Percentiles rank a stretch among this genome's conserved stretches.
phyloP scores from a whole-genome alignment of 352 stramenopile genomes.

The Phytophthora multivora region DNA sequence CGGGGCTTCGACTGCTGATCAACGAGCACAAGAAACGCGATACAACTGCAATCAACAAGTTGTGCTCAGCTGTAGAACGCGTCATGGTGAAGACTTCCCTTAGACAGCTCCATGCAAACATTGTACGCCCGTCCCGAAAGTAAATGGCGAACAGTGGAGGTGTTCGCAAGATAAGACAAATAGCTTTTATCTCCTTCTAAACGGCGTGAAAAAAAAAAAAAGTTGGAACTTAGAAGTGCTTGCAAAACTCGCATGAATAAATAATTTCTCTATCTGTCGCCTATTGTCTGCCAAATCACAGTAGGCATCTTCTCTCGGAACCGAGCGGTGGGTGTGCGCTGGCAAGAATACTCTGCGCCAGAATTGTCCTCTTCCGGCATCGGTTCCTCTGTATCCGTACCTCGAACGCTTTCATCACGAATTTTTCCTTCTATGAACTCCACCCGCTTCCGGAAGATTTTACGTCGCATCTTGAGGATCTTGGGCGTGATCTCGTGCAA shows the following conservation, averaged over 20 bases:
- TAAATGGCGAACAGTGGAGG: background rate
- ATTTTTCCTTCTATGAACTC: constrained; percentile 34
- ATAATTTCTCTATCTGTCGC: constrained; percentile 36
- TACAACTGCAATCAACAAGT: constrained; percentile 37
- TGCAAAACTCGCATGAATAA: constrained; percentile 33
- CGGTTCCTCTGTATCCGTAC: constrained; percentile 38
- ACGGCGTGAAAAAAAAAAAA: no score
- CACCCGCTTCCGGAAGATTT: constrained; percentile 55
- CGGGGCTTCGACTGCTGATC: constrained; percentile 62
- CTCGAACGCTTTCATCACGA: constrained; percentile 28
- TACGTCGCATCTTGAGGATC: constrained; percentile 52
- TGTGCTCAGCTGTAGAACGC: constrained; percentile 28
- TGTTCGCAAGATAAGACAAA: no score
- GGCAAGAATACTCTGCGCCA: constrained; percentile 38
- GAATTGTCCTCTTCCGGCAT: constrained; percentile 43
- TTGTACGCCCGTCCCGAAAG: constrained; percentile 24
- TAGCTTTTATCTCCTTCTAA: no score
- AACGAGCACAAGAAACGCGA: constrained; percentile 64
- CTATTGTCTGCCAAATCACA: constrained; percentile 41
- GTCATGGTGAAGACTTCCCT: constrained; percentile 15
- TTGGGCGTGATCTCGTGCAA: constrained; percentile 68
- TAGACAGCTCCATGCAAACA: constrained; percentile 13
- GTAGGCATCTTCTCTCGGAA: constrained; percentile 45
- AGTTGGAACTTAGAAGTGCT: no score
- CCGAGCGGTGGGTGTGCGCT: constrained; percentile 45